These are phyloP conservation scores for Xylaria sp. DNA, from an alignment of 2,329 filamentous ascomycete species.

Conservation along the genomic window DNA sequence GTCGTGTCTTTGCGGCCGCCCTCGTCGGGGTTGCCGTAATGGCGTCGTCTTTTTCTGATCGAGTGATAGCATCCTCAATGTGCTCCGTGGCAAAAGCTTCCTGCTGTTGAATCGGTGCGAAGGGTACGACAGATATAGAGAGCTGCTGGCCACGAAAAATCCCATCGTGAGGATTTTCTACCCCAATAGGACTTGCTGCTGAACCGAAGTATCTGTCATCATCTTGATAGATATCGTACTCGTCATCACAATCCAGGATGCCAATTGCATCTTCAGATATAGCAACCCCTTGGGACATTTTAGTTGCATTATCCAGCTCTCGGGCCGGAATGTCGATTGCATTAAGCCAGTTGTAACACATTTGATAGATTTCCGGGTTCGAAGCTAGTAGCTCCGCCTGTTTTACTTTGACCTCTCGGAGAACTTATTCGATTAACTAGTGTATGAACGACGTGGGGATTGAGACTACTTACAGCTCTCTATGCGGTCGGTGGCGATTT, in stretches of 20 bases:
- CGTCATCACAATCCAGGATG: conserved; percentile 18
- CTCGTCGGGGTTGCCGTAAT: neutral
- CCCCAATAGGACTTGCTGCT: neutral
- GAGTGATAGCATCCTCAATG: neutral
- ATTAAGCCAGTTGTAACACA: conserved; percentile 38
- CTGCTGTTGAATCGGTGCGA: neutral
- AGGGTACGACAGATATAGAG: too few species aligned
- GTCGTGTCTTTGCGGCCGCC: neutral
- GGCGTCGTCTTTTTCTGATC: neutral
- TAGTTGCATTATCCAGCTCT: neutral
- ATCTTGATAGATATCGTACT: conserved; percentile 25
- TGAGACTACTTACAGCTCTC: conserved; percentile 33
- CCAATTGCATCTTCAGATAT: neutral
- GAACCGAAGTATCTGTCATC: neutral
- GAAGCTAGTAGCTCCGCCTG: conserved; percentile 39
- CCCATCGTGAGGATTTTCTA: neutral
- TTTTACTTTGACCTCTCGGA: conserved; percentile 34
- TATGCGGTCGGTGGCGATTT: conserved; percentile 22
- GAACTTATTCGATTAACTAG: conserved; percentile 38
- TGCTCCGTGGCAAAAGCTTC: neutral
- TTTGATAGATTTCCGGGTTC: conserved; percentile 32
- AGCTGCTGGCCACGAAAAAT: neutral
- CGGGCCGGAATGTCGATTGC: conserved; percentile 38
- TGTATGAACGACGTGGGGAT: neutral
- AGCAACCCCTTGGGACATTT: neutral